A percentile compares a stretch with the other conserved stretches of the same genome.
phyloP scores from a whole-genome alignment of 2,329 filamentous ascomycete species.

The Fusarium sambucinum region DNA sequence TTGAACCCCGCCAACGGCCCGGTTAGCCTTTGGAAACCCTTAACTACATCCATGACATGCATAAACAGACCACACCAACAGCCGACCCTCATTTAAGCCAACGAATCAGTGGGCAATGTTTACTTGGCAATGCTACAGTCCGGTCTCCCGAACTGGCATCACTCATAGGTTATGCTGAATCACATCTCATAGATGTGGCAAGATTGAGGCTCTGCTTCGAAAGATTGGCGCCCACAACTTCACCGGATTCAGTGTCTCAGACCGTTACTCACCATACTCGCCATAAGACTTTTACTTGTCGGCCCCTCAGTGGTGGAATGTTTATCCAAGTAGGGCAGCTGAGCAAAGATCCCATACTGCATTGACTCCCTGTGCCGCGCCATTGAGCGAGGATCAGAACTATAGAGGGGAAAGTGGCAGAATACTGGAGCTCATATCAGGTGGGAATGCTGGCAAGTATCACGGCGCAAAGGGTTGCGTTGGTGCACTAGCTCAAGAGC shows the following conservation, averaged over 20 bases:
- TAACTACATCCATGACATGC: conserved; percentile 32
- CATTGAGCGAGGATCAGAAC: conserved; percentile 24
- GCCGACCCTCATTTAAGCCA: conserved; percentile 28
- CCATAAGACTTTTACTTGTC: conserved; percentile 35
- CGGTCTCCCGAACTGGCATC: conserved; percentile 27
- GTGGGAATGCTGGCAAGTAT: conserved; percentile 19
- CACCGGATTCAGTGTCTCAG: conserved; percentile 22
- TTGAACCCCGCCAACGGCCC: conserved; percentile 44
- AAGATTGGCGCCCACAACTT: conserved; percentile 14
- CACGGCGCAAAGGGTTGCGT: conserved; percentile 14
- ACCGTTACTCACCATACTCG: conserved; percentile 22
- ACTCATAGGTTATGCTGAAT: conserved; percentile 7
- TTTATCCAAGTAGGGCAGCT: conserved; percentile 20
- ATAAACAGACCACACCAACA: conserved; percentile 29
- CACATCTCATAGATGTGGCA: conserved; percentile 13
- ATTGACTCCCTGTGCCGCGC: conserved; percentile 9
- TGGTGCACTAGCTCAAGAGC: conserved; percentile 31
- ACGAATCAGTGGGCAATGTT: conserved; percentile 30
- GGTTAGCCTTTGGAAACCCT: conserved; percentile 29
- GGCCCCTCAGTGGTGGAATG: conserved; percentile 37
- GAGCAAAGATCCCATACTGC: conserved; percentile 14
- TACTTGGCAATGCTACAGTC: conserved; percentile 26
- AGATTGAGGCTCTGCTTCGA: conserved; percentile 40
- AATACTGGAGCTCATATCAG: conserved; percentile 18
- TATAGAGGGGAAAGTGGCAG: conserved; percentile 25